Percentiles rank a stretch among this genome's conserved stretches.
These are phyloP conservation scores for Fusarium sp. DNA, from an alignment of 2,329 filamentous ascomycete genomes.

Conservation along the genomic window DNA sequence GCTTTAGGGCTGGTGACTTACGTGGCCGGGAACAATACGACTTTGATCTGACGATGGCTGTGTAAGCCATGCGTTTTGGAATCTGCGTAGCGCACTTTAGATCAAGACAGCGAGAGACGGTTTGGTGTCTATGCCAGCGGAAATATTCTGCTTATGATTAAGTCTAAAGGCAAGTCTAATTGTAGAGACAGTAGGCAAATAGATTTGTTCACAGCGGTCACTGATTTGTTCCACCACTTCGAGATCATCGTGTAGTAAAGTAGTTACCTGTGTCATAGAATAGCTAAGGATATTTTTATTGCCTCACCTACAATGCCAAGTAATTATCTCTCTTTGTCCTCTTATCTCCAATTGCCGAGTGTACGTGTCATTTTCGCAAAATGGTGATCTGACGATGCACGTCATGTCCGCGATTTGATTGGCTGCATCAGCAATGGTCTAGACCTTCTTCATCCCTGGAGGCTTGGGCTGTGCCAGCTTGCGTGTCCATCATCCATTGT, in stretches of 20 bases:
- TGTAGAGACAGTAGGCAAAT: fast-evolving
- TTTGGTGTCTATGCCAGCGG: fast-evolving
- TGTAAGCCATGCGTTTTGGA: background rate
- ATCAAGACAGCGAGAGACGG: background rate
- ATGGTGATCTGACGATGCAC: background rate
- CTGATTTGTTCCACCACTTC: fast-evolving
- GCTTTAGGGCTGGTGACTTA: background rate
- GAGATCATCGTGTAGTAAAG: fast-evolving
- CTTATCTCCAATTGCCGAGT: background rate
- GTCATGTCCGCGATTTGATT: background rate
- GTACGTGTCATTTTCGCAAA: background rate
- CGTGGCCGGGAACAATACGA: background rate
- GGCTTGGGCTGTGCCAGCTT: background rate
- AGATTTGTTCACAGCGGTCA: fast-evolving
- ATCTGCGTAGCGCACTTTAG: fast-evolving
- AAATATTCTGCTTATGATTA: background rate
- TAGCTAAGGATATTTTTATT: fast-evolving
- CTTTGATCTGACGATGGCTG: background rate
- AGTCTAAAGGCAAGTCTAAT: background rate
- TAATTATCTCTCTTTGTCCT: background rate
- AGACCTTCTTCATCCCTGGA: background rate
- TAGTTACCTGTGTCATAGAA: fast-evolving
- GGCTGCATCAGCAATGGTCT: background rate
- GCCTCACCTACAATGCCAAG: fast-evolving
- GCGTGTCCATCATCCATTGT: background rate